Percentiles rank a stretch among this genome's conserved stretches.
These are phyloP conservation scores for Exsudoporus frostii DNA, from an alignment of 768 basidiomycete genomes.

Conservation along the genomic window DNA sequence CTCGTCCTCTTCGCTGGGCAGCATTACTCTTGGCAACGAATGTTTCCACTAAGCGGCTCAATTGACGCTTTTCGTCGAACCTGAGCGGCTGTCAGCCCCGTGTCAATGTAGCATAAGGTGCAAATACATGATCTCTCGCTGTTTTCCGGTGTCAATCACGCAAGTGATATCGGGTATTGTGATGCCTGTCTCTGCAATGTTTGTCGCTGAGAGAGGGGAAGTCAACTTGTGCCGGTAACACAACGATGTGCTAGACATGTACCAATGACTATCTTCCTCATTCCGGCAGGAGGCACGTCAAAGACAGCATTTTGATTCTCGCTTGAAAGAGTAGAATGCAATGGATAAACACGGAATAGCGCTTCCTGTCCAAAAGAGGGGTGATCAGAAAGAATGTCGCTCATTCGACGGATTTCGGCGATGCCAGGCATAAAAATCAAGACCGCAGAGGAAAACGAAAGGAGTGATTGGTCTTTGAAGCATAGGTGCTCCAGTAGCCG, in stretches of 20 bases:
- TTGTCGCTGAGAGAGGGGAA: constrained; percentile 55
- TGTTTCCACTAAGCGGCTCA: constrained; percentile 87
- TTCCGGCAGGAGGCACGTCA: constrained; percentile 73
- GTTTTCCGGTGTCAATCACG: constrained; percentile 92
- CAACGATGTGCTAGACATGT: constrained; percentile 16
- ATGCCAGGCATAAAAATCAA: constrained; percentile 94
- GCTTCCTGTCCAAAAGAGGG: constrained; percentile 58
- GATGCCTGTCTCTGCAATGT: constrained; percentile 95
- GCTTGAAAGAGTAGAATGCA: constrained; percentile 91
- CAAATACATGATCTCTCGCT: constrained; percentile 83
- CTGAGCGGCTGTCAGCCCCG: constrained; percentile 34
- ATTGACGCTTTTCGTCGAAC: constrained; percentile 96
- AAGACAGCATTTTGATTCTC: constrained; percentile 92
- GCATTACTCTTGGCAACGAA: constrained; percentile 92
- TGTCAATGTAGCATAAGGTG: background rate
- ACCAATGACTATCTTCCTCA: constrained; percentile 95
- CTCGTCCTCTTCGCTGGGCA: constrained; percentile 82
- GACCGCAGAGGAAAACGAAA: constrained; percentile 69
- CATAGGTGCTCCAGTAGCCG: constrained; percentile 80
- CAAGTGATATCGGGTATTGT: constrained; percentile 98
- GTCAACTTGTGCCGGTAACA: background rate
- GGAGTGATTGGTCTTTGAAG: constrained; percentile 54
- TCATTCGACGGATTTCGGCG: constrained; percentile 86
- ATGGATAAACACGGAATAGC: constrained; percentile 72
- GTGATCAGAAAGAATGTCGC: constrained; percentile 79